phyloP scores from a whole-genome alignment of 1,284 basidiomycete genomes.

The Papiliotrema flavescens region DNA sequence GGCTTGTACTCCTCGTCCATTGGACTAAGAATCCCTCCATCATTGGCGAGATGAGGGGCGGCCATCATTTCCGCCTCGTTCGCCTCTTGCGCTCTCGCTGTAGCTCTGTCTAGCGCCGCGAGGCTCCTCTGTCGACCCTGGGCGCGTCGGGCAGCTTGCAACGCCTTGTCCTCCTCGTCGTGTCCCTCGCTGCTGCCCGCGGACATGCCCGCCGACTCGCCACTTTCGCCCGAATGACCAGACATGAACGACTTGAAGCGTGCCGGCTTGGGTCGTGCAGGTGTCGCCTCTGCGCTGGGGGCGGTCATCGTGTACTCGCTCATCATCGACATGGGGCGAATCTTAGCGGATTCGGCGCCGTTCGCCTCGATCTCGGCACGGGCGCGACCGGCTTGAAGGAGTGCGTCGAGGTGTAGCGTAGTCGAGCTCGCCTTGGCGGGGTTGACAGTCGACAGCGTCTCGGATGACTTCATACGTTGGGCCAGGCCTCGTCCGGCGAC shows the following conservation, averaged over 20 bases:
- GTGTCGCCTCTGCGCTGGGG: background rate
- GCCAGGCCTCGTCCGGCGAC: background rate
- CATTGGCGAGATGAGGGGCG: background rate
- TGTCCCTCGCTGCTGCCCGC: background rate
- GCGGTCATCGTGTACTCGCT: constrained; percentile 15
- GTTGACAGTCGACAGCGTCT: constrained; percentile 2
- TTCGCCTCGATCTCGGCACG: constrained; percentile 23
- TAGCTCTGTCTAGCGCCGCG: constrained; percentile 28
- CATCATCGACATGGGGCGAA: constrained; percentile 17
- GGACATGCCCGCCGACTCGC: background rate
- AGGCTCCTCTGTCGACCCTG: constrained; percentile 39
- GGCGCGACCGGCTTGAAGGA: constrained; percentile 26
- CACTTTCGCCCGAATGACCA: constrained; percentile 6
- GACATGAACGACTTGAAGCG: constrained; percentile 25
- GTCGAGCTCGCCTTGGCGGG: constrained; percentile 34
- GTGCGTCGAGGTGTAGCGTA: constrained; percentile 38
- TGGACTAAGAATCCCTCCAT: background rate
- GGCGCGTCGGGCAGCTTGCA: constrained; percentile 30
- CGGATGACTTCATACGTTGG: background rate
- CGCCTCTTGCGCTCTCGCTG: constrained; percentile 14
- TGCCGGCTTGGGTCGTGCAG: constrained; percentile 14
- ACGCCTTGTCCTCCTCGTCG: constrained; percentile 20
- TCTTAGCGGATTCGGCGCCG: background rate
- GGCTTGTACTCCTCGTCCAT: constrained; percentile 5
- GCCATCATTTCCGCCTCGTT: constrained; percentile 10